Base-by-base conservation (phyloP, 75 land plant species). In the Chamaecyparis obtusa region DNA sequence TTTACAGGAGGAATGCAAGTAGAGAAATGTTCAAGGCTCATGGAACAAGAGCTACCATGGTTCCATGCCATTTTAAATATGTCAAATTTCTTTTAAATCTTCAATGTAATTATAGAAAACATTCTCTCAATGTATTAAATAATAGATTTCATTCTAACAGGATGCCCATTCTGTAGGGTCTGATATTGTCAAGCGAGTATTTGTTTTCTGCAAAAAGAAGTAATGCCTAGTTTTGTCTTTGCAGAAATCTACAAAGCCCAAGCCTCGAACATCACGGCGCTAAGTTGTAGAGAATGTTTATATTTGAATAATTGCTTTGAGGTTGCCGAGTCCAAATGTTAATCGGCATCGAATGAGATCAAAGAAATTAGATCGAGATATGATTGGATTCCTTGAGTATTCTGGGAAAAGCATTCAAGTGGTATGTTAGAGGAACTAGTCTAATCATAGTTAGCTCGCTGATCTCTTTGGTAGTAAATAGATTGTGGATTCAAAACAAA, bases 171-270 rank as follows among this genome's bases (percentile, higher is more conserved):
- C 27, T 79, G 37, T 79, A 27, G 41, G 11, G 27, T 79, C 82
- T 79, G 44, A 36, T 44, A 43, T 24, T 80, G 44, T 80, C 32
- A 80, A 80, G 44, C 10, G 13, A 3, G 49, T 27, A 43, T 80
- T 80, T 80, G 30, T 6, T 80, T 80, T 44, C 48, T 27, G n/a
- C 5, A 17, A 5, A 77, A 36, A 21, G 9, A 6, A 80, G 21
- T 80, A 44, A 80, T 30, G 24, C 2, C 30, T 27, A 49, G 46
- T 49, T 43, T 80, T 80, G 11, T 44, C 49, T 27, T 43, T 80
- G 83, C 83, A 80, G 83, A 81, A 81, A 81, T 44, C 51, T 11
- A 8, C 51, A 39, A 81, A 81, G 33, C 83, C 83, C n/a, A 81
- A 81, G 46, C 32, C 51, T 81, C 33, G 33, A 13, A 39, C 83